Evolutionary conservation across 2,329 filamentous ascomycete species (phyloP).

Genomic region (Aspergillus sp.): DNA sequence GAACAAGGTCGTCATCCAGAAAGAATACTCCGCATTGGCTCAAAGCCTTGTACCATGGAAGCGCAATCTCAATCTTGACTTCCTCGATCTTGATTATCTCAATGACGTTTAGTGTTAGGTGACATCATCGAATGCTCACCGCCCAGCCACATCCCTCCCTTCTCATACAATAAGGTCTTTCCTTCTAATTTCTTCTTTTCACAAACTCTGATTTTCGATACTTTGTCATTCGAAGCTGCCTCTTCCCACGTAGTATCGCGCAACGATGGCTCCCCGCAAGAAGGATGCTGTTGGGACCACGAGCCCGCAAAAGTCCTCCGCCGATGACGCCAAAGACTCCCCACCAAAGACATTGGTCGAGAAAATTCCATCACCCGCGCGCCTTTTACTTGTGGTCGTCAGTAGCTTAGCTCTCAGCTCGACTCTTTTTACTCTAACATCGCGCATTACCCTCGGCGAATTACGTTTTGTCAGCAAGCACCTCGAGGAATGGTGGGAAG

Average conservation of each 20-base stretch:
- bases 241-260: neutral
- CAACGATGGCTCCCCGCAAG: conserved; percentile 23
- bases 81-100: neutral
- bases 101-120: conserved; percentile 15
- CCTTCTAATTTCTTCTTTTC: neutral
- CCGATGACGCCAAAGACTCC: conserved; percentile 11
- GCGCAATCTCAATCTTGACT: neutral
- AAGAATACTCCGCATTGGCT: neutral
- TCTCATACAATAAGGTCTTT: neutral
- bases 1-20: neutral
- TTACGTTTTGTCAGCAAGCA: conserved; percentile 66
- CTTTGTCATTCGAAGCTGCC: neutral
- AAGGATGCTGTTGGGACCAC: conserved; percentile 18
- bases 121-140: conserved; percentile 40
- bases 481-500: conserved; percentile 62
- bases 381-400: conserved; percentile 50
- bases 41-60: neutral
- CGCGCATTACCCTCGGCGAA: conserved; percentile 62
- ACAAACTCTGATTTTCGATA: neutral
- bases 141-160: conserved; percentile 14
- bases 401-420: conserved; percentile 63
- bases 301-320: conserved; percentile 11
- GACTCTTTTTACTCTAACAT: conserved; percentile 62
- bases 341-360: conserved; percentile 19
- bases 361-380: conserved; percentile 32